A percentile compares a stretch with the other conserved stretches of the same genome.
Conservation (phyloP, 805 yeast genomes). For the Pichia thaimueangensis region DNA sequence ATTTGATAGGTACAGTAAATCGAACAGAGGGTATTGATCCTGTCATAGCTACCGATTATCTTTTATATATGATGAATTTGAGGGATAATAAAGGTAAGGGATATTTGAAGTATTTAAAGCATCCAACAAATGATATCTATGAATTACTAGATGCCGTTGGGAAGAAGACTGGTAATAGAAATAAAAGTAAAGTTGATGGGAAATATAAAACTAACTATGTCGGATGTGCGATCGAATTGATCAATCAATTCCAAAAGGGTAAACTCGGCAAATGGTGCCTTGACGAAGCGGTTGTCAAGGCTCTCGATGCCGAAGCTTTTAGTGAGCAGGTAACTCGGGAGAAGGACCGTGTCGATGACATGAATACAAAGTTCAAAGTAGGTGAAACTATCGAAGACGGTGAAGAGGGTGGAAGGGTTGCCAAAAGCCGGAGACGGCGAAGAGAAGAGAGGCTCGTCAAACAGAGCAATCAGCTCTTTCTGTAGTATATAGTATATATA, state of each 20-base stretch:
- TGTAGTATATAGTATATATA: no score
- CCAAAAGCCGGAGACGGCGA: not conserved
- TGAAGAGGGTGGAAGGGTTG: not conserved
- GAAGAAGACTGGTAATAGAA: constrained; percentile 27
- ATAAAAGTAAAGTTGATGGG: constrained; percentile 21
- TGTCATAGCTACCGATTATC: constrained; percentile 76
- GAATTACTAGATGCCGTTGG: constrained; percentile 48
- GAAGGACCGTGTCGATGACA: constrained; percentile 11
- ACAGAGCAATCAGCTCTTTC: constrained; percentile 1
- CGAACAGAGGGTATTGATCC: constrained; percentile 55
- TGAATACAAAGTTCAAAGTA: constrained; percentile 2
- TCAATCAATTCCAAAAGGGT: constrained; percentile 57
- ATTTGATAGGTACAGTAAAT: constrained; percentile 71
- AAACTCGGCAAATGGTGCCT: constrained; percentile 31
- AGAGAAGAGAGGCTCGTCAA: not conserved
- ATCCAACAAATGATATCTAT: constrained; percentile 69
- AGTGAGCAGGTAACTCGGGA: constrained; percentile 12
- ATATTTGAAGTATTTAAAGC: constrained; percentile 41
- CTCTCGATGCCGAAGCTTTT: constrained; percentile 9
- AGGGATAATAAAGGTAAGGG: constrained; percentile 42
- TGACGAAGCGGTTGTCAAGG: constrained; percentile 19
- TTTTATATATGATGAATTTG: constrained; percentile 66
- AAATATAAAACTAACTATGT: constrained; percentile 39
- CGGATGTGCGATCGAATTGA: constrained; percentile 60
- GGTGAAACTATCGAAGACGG: not conserved